These are phyloP conservation scores for Hirschfeldia incana DNA, from an alignment of 345 rosid genomes.

Conservation along the genomic window DNA sequence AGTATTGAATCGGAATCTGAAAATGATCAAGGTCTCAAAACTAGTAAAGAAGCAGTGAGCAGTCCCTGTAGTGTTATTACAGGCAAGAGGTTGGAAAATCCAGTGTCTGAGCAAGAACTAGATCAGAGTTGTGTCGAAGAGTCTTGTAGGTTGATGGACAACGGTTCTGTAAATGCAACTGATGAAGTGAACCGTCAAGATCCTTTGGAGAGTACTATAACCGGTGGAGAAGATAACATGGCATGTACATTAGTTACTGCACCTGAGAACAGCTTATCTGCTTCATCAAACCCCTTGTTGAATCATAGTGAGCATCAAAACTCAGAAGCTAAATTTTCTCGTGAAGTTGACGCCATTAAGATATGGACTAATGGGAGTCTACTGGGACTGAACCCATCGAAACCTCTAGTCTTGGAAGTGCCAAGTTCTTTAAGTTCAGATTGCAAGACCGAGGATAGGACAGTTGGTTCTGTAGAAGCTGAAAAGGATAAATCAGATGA, in stretches of 20 bases:
- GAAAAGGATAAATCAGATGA: constrained; percentile 20
- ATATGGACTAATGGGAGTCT: constrained; percentile 94
- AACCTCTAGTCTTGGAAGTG: constrained; percentile 60
- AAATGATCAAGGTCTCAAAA: constrained; percentile 34
- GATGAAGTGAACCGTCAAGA: constrained; percentile 38
- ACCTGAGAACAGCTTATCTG: constrained; percentile 3
- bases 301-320: constrained; percentile 6
- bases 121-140: constrained; percentile 19
- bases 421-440: constrained; percentile 3
- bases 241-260: constrained; percentile 4
- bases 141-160: constrained; percentile 1
- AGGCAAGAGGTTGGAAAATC: constrained; percentile 16
- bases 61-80: constrained; percentile 15
- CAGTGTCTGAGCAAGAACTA: constrained; percentile 21
- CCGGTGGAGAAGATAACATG: neutral
- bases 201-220: constrained; percentile 29
- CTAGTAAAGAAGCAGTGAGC: constrained; percentile 11
- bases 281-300: neutral
- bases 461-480: constrained; percentile 1
- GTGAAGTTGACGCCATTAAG: constrained; percentile 43
- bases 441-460: neutral
- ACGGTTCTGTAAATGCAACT: constrained; percentile 28
- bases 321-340: constrained; percentile 37
- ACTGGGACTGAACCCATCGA: constrained; percentile 89
- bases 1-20: constrained; percentile 75